Percentiles rank a stretch among this genome's conserved stretches.
Conservation (phyloP, 176 grass and related monocot genomes). For the Carex scoparia region DNA sequence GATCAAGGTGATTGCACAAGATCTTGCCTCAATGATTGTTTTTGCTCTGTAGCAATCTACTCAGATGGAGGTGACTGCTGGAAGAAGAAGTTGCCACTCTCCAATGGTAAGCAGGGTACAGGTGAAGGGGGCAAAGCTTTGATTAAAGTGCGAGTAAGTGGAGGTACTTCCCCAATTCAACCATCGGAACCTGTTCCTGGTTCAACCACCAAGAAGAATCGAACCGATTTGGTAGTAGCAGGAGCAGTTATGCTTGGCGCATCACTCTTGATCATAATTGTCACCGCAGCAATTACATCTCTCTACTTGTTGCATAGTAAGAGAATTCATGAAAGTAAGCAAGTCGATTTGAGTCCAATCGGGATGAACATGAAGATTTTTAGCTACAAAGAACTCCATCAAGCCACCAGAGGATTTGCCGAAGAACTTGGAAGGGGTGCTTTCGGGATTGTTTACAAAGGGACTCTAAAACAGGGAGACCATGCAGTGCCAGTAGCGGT, state of each 20-base stretch:
- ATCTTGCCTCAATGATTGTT: constrained; percentile 31
- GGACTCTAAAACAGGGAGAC: background rate
- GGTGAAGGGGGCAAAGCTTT: background rate
- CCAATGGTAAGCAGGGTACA: constrained; percentile 25
- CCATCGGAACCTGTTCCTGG: background rate
- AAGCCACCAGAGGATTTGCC: constrained; percentile 25
- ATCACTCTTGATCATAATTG: constrained; percentile 13
- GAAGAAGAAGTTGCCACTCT: constrained; percentile 45
- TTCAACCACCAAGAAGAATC: background rate
- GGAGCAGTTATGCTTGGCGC: constrained; percentile 4
- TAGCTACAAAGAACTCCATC: constrained; percentile 33
- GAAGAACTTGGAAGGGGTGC: constrained; percentile 31
- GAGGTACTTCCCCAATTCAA: background rate
- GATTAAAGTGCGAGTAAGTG: constrained; percentile 27
- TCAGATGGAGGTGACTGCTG: background rate
- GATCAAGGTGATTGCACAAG: background rate
- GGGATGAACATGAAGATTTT: constrained; percentile 25
- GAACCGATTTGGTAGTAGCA: constrained; percentile 2
- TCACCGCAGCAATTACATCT: background rate
- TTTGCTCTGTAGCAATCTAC: constrained; percentile 23
- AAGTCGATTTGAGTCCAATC: background rate
- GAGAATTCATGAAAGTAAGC: background rate
- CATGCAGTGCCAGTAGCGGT: constrained; percentile 21
- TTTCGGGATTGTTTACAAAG: constrained; percentile 37
- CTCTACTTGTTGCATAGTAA: background rate